Evolutionary conservation across 139 green algal species (phyloP).

Genomic region (Chlamydomonas eustigma): DNA sequence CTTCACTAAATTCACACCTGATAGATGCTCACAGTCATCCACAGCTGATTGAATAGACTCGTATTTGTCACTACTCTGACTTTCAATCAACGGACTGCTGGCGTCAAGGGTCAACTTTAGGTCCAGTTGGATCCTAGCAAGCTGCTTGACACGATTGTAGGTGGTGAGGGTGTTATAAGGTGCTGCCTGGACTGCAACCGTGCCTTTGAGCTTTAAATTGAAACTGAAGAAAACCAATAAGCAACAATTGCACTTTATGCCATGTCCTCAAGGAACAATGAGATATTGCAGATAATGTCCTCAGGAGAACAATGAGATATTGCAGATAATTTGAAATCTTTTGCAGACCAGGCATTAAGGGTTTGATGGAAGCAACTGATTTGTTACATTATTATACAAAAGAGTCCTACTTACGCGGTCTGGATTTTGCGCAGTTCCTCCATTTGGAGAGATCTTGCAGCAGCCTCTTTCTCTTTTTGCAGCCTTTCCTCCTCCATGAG

Average conservation of each 20-base stretch:
- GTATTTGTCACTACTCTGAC: neutral
- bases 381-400: neutral
- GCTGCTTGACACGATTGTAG: neutral
- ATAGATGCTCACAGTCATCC: neutral
- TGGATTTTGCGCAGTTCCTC: neutral
- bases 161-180: neutral
- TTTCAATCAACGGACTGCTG: neutral
- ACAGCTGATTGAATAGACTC: neutral
- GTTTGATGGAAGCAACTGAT: neutral
- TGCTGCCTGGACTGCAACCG: neutral
- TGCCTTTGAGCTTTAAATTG: neutral
- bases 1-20: too few relatives aligned
- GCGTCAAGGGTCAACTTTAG: neutral
- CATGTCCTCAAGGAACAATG: too few relatives aligned
- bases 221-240: too few relatives aligned
- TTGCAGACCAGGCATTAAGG: neutral
- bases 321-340: too few relatives aligned
- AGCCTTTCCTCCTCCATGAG: conserved; percentile 22
- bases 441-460: conserved; percentile 8
- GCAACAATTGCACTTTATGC: too few relatives aligned
- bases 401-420: neutral
- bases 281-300: too few relatives aligned
- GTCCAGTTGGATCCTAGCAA: neutral
- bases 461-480: conserved; percentile 35
- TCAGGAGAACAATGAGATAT: too few relatives aligned